These are phyloP conservation scores for Neofusicoccum laricinum DNA, from an alignment of 2,329 filamentous ascomycete species.

Conservation along the genomic window DNA sequence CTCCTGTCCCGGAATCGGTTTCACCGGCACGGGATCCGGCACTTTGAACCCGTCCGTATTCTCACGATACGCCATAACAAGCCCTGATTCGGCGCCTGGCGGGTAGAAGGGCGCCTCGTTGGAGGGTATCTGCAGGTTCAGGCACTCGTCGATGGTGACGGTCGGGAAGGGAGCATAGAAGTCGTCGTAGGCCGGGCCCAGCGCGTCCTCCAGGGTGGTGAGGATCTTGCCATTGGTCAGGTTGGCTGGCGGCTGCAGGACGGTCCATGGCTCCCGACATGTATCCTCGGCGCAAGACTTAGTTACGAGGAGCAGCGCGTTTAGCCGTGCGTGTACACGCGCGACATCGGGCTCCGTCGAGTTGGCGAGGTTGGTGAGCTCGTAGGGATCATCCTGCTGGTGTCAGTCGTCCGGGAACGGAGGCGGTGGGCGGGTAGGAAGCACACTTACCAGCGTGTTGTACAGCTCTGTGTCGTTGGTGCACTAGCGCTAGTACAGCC, in stretches of 20 bases:
- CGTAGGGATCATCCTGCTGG: not conserved
- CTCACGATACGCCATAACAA: not conserved
- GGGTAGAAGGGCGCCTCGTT: not conserved
- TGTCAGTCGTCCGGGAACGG: not conserved
- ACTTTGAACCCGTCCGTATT: no score
- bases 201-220: not conserved
- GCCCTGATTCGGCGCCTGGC: not conserved
- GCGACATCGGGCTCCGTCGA: not conserved
- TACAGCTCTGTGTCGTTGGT: conserved; percentile 30
- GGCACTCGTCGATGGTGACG: not conserved
- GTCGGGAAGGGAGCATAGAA: not conserved
- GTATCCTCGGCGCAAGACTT: not conserved
- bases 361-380: not conserved
- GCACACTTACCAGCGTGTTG: conserved; percentile 22
- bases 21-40: no score
- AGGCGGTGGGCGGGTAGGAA: not conserved
- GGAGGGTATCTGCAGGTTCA: not conserved
- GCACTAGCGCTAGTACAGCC: conserved; percentile 30
- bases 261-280: not conserved
- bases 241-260: not conserved
- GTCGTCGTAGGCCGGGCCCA: not conserved
- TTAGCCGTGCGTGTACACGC: not conserved
- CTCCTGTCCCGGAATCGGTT: no score
- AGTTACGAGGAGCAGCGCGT: not conserved
- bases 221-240: not conserved